Percentiles rank a stretch among this genome's conserved stretches.
Evolutionary conservation across 2,329 filamentous ascomycete genomes (phyloP).

Genomic region (Colletotrichum tabaci): DNA sequence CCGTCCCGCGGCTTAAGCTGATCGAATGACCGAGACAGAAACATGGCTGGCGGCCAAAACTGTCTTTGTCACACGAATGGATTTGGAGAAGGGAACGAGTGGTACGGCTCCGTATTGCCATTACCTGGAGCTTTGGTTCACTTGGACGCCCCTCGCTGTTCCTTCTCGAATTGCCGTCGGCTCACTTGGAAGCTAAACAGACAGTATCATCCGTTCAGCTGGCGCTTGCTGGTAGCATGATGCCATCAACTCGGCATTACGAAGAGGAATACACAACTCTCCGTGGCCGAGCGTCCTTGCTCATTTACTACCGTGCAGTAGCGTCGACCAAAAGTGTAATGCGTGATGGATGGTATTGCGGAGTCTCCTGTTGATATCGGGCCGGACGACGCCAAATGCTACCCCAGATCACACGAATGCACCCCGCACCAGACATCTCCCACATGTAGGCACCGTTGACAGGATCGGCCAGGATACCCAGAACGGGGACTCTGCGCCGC

Average conservation of each 20-base stretch:
- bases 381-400: constrained; percentile 35
- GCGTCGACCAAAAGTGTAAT: constrained; percentile 22
- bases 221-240: background rate
- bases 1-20: constrained; percentile 27
- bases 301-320: constrained; percentile 27
- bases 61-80: background rate
- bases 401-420: constrained; percentile 42
- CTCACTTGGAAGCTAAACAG: background rate
- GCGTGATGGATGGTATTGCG: constrained; percentile 32
- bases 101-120: background rate
- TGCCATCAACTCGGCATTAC: constrained; percentile 16
- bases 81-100: background rate
- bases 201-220: background rate
- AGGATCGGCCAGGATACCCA: constrained; percentile 29
- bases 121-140: background rate
- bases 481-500: constrained; percentile 36
- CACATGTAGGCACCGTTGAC: constrained; percentile 22
- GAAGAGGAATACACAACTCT: constrained; percentile 9
- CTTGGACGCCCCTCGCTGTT: background rate
- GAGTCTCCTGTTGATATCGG: constrained; percentile 43
- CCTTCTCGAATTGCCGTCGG: background rate
- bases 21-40: constrained; percentile 36
- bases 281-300: constrained; percentile 5
- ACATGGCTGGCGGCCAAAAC: constrained; percentile 12
- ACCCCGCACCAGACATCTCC: constrained; percentile 36